Conservation (phyloP, 257 asterid species). For the Echium plantagineum region DNA sequence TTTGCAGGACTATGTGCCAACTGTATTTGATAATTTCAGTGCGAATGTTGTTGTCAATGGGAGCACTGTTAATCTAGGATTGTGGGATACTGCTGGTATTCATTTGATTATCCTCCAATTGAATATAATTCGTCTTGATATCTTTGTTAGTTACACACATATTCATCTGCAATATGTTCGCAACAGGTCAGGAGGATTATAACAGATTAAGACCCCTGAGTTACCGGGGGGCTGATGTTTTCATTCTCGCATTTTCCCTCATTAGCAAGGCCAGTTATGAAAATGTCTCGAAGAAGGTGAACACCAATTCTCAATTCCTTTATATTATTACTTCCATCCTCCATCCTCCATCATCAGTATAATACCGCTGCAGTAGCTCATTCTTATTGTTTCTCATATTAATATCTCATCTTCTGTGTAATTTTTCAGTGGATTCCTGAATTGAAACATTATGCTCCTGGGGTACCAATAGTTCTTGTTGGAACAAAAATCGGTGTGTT, state of each 20-base stretch:
- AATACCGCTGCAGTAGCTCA: background rate
- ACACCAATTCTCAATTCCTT: background rate
- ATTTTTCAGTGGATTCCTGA: slow-evolving; percentile 45
- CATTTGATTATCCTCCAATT: slow-evolving; percentile 1
- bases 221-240: slow-evolving; percentile 51
- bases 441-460: slow-evolving; percentile 54
- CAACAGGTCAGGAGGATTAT: slow-evolving; percentile 45
- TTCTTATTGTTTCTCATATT: slow-evolving; percentile 1
- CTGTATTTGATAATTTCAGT: slow-evolving; percentile 50
- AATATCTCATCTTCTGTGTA: slow-evolving; percentile 5
- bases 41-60: slow-evolving; percentile 53
- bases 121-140: background rate
- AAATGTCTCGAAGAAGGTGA: slow-evolving; percentile 46
- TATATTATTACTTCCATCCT: background rate
- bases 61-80: slow-evolving; percentile 38
- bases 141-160: background rate
- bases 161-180: background rate
- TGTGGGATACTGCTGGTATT: slow-evolving; percentile 56
- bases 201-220: slow-evolving; percentile 48
- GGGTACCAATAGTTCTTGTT: slow-evolving; percentile 46
- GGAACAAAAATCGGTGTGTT: slow-evolving; percentile 48
- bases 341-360: background rate
- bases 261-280: slow-evolving; percentile 53
- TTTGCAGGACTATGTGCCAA: slow-evolving; percentile 63
- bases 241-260: slow-evolving; percentile 50